Base-by-base conservation (phyloP, 495 filamentous ascomycete species). In the Physcia stellaris region DNA sequence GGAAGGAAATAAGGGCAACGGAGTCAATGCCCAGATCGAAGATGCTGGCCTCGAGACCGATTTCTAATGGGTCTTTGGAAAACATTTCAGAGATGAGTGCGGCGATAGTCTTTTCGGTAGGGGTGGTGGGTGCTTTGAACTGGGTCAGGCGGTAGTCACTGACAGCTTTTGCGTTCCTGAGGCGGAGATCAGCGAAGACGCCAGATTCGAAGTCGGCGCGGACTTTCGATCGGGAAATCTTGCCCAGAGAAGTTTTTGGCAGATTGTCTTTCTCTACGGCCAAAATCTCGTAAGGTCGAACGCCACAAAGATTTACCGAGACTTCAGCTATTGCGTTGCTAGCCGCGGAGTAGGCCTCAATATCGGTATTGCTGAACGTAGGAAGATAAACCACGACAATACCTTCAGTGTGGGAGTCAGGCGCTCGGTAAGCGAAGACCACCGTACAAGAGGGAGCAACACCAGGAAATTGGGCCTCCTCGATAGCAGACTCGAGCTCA, bases 191-290 rank as follows among this genome's bases (percentile, higher is more conserved):
- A 29, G 28, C 42, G 37, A 59, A 64, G 0, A 27, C 32, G 5
- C 61, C 61, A 17, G 24, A 20, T 39, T 64, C 57, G 15, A 63
- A 55, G 4, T 46, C 38, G 0, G 43, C 41, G 20, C 47, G 48
- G 13, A 70, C 44, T 35, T 64, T 68, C 5, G 51, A 31, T 0
- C 60, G 54, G 5, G 68, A 69, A 3, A 73, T 29, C 47, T 73
- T 73, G 5, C 67, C 69, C 11, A 72, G 52, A 0, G 66, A 47
- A 3, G 63, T 53, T 42, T 57, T 68, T 12, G 44, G 33, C 11
- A 61, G 37, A 6, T 19, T 20, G 1, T 6, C 10, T 2, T 15
- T 26, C 1, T 37, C 32, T 11, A 61, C 34, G 0, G 58, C 54
- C 4, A 59, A 24, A 4, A 50, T 17, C 3, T 16, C 37, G 10